Evolutionary conservation across 331 rosid species (phyloP).

Genomic region (Malus hybrid): DNA sequence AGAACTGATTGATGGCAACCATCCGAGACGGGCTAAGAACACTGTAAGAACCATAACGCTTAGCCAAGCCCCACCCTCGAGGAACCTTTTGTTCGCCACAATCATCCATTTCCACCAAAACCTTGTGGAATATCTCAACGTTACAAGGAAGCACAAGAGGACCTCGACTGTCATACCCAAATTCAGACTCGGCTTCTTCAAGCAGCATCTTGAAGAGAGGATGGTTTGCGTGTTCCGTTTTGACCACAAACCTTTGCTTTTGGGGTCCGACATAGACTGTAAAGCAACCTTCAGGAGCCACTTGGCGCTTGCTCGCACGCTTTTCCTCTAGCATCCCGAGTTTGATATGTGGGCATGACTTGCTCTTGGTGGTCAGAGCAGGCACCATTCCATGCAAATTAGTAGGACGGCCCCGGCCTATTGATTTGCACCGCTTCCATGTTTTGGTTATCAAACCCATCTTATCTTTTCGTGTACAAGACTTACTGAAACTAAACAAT

Average conservation of each 20-base stretch:
- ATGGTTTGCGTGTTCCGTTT: conserved; percentile 60
- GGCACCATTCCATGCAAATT: background rate
- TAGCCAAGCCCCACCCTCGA: conserved; percentile 25
- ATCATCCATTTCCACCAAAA: conserved; percentile 63
- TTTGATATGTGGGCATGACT: conserved; percentile 27
- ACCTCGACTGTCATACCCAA: conserved; percentile 58
- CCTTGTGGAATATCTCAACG: conserved; percentile 49
- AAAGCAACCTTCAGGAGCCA: conserved; percentile 72
- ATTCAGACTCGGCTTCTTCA: conserved; percentile 82
- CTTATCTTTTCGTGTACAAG: conserved; percentile 23
- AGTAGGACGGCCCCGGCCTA: conserved; percentile 26
- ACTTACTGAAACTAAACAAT: background rate
- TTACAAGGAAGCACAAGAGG: conserved; percentile 71
- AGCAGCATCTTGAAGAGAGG: conserved; percentile 67
- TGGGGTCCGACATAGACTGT: conserved; percentile 73
- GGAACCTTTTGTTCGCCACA: background rate
- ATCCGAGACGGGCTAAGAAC: conserved; percentile 45
- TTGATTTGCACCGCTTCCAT: conserved; percentile 77
- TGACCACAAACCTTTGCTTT: conserved; percentile 60
- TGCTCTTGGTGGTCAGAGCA: conserved; percentile 26
- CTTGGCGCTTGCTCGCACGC: background rate
- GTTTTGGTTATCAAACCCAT: conserved; percentile 55
- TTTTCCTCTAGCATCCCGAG: conserved; percentile 1
- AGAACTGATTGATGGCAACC: conserved; percentile 32
- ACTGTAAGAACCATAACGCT: conserved; percentile 37